Base-by-base conservation (phyloP, 2,329 filamentous ascomycete genomes). In the Colletotrichum australisinense region DNA sequence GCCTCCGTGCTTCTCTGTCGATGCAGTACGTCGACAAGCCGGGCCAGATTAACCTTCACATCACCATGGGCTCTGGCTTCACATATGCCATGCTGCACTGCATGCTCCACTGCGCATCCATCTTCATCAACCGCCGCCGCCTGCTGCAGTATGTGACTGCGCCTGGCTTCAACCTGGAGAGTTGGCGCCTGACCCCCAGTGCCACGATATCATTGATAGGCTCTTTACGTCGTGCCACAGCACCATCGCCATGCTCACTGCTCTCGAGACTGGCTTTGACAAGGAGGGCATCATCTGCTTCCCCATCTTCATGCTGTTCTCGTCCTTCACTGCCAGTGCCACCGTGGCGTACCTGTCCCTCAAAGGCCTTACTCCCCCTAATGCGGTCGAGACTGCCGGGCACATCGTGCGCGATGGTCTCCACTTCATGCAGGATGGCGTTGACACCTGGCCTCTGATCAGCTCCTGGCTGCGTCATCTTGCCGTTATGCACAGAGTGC, bases 11-110 rank as follows among this genome's bases (percentile, higher is more conserved):
- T 73, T 86, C 87, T 1, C 80, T 91, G 57, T 89, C 89, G 1
- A 86, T 89, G 83, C 89, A 91, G 79, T 90, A 89, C 69, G 84
- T 89, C 74, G 89, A 91, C 77, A 91, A 91, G 81, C 87, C 88
- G 0, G 88, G 87, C 52, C 89, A 91, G 80, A 89, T 91, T 78
- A 89, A 87, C 77, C 83, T 91, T 5, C 89, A 91, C 79, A 90
- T 91, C 78, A 91, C 89, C 24, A 91, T 91, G 89, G 89, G 89
- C 46, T 90, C 89, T 57, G 89, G 89, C 68, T 89, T 88, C 77
- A 91, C 88, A 0, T 91, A 89, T 78, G 89, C 89, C 74, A 90
- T 91, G 88, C 85, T 91, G 63, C 89, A 91, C 79, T 90, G 88
- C 69, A 85, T 91, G 26, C 83, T 91, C 24, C 89, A 91, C 78